Conservation (phyloP, 2,329 filamentous ascomycete species). For the Magnaporthales sp. region DNA sequence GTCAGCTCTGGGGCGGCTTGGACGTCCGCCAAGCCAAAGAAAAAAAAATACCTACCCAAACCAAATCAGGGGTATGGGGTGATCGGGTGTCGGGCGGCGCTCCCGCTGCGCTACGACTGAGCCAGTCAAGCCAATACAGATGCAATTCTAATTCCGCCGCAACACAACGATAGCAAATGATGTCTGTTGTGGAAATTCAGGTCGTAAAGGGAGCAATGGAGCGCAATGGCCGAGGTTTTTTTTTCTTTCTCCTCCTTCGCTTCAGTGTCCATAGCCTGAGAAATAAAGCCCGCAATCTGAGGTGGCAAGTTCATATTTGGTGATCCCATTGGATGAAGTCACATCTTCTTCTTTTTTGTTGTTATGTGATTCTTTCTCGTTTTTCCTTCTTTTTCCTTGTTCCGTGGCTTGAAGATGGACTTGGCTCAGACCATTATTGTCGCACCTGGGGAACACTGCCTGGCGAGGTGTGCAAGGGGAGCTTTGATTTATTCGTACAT, state of each 20-base stretch:
- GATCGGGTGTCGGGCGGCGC: slow-evolving; percentile 5
- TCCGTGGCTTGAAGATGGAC: neutral
- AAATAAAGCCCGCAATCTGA: neutral
- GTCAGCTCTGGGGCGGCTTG: neutral
- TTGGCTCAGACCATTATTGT: neutral
- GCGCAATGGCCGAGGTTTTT: neutral
- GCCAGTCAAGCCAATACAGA: neutral
- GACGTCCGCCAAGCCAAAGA: too few species aligned
- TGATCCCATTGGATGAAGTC: neutral
- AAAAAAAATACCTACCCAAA: too few species aligned
- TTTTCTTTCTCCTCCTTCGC: neutral
- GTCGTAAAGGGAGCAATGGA: neutral
- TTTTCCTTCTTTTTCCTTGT: neutral
- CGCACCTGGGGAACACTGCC: neutral
- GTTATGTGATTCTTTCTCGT: neutral
- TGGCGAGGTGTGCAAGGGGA: neutral
- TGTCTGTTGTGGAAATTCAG: neutral
- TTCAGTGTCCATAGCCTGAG: neutral
- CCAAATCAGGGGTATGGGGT: neutral
- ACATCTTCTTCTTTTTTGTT: neutral
- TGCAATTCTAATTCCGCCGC: neutral
- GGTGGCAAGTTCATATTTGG: neutral
- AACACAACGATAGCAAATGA: neutral
- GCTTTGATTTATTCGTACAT: neutral
- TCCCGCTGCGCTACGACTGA: slow-evolving; percentile 1